A percentile compares a stretch with the other conserved stretches of the same genome.
Evolutionary conservation across 2,329 filamentous ascomycete species (phyloP).

Genomic region (Westerdykella ornata): DNA sequence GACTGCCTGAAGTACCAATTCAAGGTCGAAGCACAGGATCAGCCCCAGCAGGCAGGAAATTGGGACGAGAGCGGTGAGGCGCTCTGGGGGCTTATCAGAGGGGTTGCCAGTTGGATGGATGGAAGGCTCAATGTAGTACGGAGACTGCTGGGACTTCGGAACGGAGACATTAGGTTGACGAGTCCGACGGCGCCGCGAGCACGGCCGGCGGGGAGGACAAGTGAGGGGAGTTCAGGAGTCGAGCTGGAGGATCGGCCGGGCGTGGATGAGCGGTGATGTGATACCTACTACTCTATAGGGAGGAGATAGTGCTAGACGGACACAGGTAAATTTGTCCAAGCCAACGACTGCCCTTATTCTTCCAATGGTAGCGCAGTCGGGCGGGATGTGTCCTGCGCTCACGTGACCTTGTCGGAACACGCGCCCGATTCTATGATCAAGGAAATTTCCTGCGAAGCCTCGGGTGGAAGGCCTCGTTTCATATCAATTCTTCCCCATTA

Average conservation of each 20-base stretch:
- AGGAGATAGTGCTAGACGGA: too few species aligned
- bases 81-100: slow-evolving; percentile 17
- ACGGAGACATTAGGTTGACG: slow-evolving; percentile 19
- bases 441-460: too few species aligned
- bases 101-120: slow-evolving; percentile 16
- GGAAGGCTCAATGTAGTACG: slow-evolving; percentile 13
- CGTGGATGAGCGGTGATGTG: too few species aligned
- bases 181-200: slow-evolving; percentile 16
- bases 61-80: slow-evolving; percentile 29
- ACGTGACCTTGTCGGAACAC: too few species aligned
- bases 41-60: slow-evolving; percentile 39
- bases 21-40: slow-evolving; percentile 83
- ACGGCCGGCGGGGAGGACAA: neutral
- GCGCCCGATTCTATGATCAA: too few species aligned
- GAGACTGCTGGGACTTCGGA: slow-evolving; percentile 11
- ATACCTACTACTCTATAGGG: too few species aligned
- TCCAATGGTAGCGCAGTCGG: too few species aligned
- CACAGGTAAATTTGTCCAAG: too few species aligned
- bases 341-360: too few species aligned
- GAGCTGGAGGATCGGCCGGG: slow-evolving; percentile 19
- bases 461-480: too few species aligned
- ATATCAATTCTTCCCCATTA: too few species aligned
- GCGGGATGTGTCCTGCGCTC: too few species aligned
- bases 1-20: slow-evolving; percentile 97
- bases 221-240: slow-evolving; percentile 9